Base-by-base conservation (phyloP, 2,329 filamentous ascomycete genomes). In the Aureobasidium sp. region DNA sequence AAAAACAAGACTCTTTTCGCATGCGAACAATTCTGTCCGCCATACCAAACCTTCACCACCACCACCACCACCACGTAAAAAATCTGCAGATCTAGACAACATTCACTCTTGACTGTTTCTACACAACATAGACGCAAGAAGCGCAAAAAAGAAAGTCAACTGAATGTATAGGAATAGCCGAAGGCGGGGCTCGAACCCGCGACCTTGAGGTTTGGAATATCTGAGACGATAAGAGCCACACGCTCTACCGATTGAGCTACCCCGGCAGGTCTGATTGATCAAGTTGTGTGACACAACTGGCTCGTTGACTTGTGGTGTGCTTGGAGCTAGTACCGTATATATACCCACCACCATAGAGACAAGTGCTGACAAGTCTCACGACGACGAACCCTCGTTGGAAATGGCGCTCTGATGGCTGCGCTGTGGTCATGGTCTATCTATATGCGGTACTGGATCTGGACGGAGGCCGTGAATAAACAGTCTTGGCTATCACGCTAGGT, bases 181-280 rank as follows among this genome's bases (percentile, higher is more conserved):
- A 57, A 57, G 53, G 53, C 27, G 53, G 53, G 53, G 53, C 53
- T 57, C 53, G 53, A 57, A 57, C 53, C 53, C 53, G 27, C 53
- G 53, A 57, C 53, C 53, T 57, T 57, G 53, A 57, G 53, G 53
- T 57, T 55, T 17, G n/a, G n/a, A 36, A 22, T 57, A 47, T 57
- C 20, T 14, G 3, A 34, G 12, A 15, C 17, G 41, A 67, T 77
- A 77, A 77, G 75, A 76, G 76, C 75, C 76, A 74, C 73, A 75
- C 73, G 74, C 74, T 76, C 74, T 77, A 72, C 72, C 75, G 75
- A 78, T 77, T 77, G 75, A 78, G 76, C 75, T 77, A 77, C 72
- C 75, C 75, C 70, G 74, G 75, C 75, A 64, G 55, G 55, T 49
- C 44, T 58, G 37, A 44, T 44, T 45, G 52, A 55, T 55, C 52